Percentiles rank a stretch among this genome's conserved stretches.
Evolutionary conservation across 371 early-diverging fungal genomes (phyloP).

Genomic region (Apophysomyces variabilis): DNA sequence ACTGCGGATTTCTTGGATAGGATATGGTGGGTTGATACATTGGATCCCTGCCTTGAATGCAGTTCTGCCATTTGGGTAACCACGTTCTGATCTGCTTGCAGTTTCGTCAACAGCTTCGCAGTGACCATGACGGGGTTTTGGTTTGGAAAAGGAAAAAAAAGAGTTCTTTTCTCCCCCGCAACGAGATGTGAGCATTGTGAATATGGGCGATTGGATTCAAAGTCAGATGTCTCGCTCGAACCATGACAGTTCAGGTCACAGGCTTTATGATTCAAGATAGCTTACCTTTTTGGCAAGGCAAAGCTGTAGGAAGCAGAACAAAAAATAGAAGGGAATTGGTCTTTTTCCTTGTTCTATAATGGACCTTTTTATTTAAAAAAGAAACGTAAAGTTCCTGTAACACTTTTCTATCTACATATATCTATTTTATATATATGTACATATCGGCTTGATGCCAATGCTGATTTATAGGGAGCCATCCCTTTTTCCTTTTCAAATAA

Average conservation of each 20-base stretch:
- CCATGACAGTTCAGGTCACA: too few relatives aligned
- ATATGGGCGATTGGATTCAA: slow-evolving; percentile 7
- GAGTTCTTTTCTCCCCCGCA: not conserved
- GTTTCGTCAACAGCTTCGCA: slow-evolving; percentile 47
- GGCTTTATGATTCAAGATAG: too few relatives aligned
- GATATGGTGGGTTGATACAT: slow-evolving; percentile 8
- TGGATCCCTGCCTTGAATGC: slow-evolving; percentile 49
- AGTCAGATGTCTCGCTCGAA: not conserved
- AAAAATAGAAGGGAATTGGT: not conserved
- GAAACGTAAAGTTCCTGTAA: not conserved
- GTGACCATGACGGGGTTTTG: slow-evolving; percentile 38
- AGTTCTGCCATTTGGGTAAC: slow-evolving; percentile 48
- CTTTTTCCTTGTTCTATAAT: not conserved
- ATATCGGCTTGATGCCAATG: too few relatives aligned
- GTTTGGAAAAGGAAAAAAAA: slow-evolving; percentile 4
- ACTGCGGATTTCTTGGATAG: slow-evolving; percentile 1
- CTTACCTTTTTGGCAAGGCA: too few relatives aligned
- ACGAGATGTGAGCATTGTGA: not conserved
- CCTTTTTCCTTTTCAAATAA: too few relatives aligned
- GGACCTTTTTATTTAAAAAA: not conserved
- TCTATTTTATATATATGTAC: too few relatives aligned
- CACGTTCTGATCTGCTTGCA: slow-evolving; percentile 44
- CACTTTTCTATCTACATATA: too few relatives aligned
- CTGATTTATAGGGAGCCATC: too few relatives aligned
- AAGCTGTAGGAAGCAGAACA: too few relatives aligned